Evolutionary conservation across 2,329 filamentous ascomycete species (phyloP).

Genomic region (Rhexocercosporidium sp.): DNA sequence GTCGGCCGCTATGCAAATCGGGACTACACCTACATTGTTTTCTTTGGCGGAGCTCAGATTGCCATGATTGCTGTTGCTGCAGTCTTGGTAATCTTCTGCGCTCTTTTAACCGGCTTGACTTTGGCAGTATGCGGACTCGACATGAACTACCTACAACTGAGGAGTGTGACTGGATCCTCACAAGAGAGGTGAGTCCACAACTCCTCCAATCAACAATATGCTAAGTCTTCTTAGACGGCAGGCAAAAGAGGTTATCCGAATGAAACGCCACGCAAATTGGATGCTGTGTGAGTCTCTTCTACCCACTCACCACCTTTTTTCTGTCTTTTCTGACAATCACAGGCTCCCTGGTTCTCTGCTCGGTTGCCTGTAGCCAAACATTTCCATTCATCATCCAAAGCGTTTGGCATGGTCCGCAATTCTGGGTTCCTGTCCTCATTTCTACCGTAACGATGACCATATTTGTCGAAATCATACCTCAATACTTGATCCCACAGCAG

Average conservation of each 20-base stretch:
- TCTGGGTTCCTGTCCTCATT: constrained; percentile 33
- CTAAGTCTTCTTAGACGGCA: constrained; percentile 31
- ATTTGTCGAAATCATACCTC: constrained; percentile 38
- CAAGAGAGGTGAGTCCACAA: constrained; percentile 30
- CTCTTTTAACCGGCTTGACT: constrained; percentile 36
- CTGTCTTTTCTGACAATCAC: background rate
- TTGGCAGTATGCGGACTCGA: constrained; percentile 37
- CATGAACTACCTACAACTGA: constrained; percentile 32
- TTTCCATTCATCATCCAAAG: constrained; percentile 36
- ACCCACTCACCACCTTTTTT: background rate
- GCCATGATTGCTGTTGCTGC: constrained; percentile 27
- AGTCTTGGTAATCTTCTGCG: constrained; percentile 27
- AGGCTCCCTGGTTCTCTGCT: constrained; percentile 38
- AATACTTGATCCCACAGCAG: constrained; percentile 35
- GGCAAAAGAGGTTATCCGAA: constrained; percentile 25
- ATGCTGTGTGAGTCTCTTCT: constrained; percentile 35
- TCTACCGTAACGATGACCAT: constrained; percentile 36
- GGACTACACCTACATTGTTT: constrained; percentile 10
- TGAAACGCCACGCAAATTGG: constrained; percentile 37
- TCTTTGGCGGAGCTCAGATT: constrained; percentile 10
- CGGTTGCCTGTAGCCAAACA: constrained; percentile 34
- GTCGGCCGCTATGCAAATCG: background rate
- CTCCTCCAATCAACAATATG: background rate
- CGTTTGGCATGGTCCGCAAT: constrained; percentile 21
- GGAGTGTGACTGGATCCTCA: constrained; percentile 28